A percentile compares a stretch with the other conserved stretches of the same genome.
phyloP scores from a whole-genome alignment of 148 eudicot species.

The Persicaria tinctoria region DNA sequence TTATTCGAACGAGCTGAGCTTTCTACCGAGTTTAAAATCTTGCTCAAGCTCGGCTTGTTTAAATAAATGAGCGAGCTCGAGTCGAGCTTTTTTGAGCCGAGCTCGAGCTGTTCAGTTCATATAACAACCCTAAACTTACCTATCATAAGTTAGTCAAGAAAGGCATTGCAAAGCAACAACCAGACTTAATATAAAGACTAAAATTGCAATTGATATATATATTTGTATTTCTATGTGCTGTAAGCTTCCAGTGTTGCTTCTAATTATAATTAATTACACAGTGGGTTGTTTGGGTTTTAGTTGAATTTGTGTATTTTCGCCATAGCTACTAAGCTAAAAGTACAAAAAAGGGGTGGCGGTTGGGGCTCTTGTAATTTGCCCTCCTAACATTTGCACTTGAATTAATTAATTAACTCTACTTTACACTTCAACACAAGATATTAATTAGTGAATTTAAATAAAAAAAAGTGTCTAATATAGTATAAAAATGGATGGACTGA shows the following conservation, averaged over 20 bases:
- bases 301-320: neutral
- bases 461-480: too few relatives aligned
- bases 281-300: neutral
- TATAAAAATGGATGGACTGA: too few relatives aligned
- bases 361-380: neutral
- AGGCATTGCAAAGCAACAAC: neutral
- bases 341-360: neutral
- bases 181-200: neutral
- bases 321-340: neutral
- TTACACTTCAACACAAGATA: neutral
- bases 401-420: too few relatives aligned
- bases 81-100: too few relatives aligned
- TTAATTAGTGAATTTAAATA: too few relatives aligned
- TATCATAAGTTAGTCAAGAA: neutral
- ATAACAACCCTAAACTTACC: too few relatives aligned
- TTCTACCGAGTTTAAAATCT: too few relatives aligned
- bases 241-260: neutral
- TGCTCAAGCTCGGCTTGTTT: too few relatives aligned
- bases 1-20: too few relatives aligned
- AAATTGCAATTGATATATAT: neutral
- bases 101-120: too few relatives aligned
- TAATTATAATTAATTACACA: neutral
- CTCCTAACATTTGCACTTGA: too few relatives aligned
- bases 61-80: too few relatives aligned
- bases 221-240: neutral